phyloP scores from a whole-genome alignment of 208 protist species.

The Crithidia fasciculata region DNA sequence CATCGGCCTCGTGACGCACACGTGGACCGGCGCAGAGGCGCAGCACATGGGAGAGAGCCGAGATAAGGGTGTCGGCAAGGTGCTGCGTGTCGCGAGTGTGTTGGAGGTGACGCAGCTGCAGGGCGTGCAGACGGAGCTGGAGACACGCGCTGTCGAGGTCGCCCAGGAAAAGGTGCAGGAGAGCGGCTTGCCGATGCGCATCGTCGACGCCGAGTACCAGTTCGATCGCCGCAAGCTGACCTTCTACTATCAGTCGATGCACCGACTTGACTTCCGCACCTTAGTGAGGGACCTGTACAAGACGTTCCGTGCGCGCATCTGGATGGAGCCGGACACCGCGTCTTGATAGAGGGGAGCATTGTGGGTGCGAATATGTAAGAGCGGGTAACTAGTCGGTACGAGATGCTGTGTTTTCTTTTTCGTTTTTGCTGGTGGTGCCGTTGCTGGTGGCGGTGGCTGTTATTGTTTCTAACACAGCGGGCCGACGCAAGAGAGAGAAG shows the following conservation, averaged over 20 bases:
- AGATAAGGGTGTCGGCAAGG: constrained; percentile 71
- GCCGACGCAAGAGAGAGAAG: too few species aligned
- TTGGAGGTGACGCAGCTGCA: constrained; percentile 88
- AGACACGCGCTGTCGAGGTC: constrained; percentile 83
- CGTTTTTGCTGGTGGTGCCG: too few species aligned
- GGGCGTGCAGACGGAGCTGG: constrained; percentile 87
- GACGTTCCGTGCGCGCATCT: constrained; percentile 91
- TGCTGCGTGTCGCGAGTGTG: constrained; percentile 77
- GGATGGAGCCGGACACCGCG: constrained; percentile 85
- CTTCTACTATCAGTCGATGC: constrained; percentile 90
- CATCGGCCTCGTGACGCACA: constrained; percentile 87
- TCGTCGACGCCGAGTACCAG: constrained; percentile 94
- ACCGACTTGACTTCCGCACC: constrained; percentile 89
- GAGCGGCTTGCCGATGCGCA: constrained; percentile 84
- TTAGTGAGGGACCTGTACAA: constrained; percentile 91
- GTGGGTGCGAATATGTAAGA: neutral
- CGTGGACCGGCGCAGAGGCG: constrained; percentile 46
- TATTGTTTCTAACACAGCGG: too few species aligned
- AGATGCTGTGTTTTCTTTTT: too few species aligned
- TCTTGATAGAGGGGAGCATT: constrained; percentile 18
- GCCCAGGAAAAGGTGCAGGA: constrained; percentile 88
- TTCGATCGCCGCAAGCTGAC: constrained; percentile 93
- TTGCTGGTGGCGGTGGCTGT: too few species aligned
- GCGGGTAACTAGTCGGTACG: too few species aligned
- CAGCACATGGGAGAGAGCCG: constrained; percentile 31